Conservation (phyloP, 106 monocot genomes). For the Phalaenopsis equestris region DNA sequence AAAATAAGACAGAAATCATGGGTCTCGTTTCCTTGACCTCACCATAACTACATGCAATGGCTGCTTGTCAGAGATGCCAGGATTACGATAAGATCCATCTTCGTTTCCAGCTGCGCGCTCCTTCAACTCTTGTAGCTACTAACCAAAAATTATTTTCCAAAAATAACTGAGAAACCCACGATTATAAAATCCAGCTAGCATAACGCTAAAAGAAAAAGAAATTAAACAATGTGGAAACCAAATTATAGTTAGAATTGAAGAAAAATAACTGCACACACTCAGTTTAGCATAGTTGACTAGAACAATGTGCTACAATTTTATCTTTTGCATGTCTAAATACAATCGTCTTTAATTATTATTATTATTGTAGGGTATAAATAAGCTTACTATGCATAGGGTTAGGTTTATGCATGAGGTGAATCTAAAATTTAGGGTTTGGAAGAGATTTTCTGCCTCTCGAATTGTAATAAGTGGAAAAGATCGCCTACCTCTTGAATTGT, state of each 20-base stretch:
- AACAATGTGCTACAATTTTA: not conserved
- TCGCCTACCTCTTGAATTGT: too few relatives aligned
- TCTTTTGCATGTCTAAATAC: too few relatives aligned
- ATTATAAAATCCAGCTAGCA: not conserved
- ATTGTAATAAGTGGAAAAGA: too few relatives aligned
- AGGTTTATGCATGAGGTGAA: too few relatives aligned
- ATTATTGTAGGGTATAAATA: too few relatives aligned
- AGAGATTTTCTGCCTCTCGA: too few relatives aligned
- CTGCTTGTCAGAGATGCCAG: conserved; percentile 85
- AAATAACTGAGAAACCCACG: not conserved
- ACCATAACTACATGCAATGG: conserved; percentile 98
- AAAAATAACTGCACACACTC: not conserved
- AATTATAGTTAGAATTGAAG: conserved; percentile 1
- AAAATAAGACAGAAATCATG: not conserved
- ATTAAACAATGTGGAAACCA: not conserved
- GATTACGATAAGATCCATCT: conserved; percentile 55
- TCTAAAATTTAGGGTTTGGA: too few relatives aligned
- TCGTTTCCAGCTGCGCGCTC: conserved; percentile 70
- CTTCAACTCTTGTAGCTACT: conserved; percentile 99
- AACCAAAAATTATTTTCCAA: conserved; percentile 40
- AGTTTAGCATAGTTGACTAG: not conserved
- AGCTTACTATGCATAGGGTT: too few relatives aligned
- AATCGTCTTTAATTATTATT: too few relatives aligned
- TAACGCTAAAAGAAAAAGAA: not conserved
- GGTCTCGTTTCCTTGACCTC: conserved; percentile 15